These are phyloP conservation scores for Penstemon eatonii DNA, from an alignment of 257 asterid genomes.

Conservation along the genomic window DNA sequence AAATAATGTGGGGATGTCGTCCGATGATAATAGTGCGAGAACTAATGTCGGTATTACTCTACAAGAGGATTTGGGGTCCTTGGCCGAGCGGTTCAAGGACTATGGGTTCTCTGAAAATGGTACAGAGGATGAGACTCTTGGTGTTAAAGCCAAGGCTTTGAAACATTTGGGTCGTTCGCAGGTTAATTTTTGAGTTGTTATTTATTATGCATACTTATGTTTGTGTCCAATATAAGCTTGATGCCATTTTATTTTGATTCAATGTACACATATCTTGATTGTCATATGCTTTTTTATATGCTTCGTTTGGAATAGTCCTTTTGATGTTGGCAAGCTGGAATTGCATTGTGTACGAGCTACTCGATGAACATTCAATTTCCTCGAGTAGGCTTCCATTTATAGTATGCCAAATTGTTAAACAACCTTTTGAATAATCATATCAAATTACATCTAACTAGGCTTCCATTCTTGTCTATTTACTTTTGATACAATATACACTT, in stretches of 20 bases:
- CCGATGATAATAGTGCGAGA: slow-evolving; percentile 42
- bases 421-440: background rate
- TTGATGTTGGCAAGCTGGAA: no score
- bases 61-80: slow-evolving; percentile 80
- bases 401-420: background rate
- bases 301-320: no score
- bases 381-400: slow-evolving; percentile 12
- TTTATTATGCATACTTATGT: slow-evolving; percentile 9
- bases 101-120: slow-evolving; percentile 57
- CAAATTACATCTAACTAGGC: slow-evolving; percentile 2
- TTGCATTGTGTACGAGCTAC: background rate
- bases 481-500: no score
- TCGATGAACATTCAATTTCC: background rate
- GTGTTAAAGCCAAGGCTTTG: slow-evolving; percentile 59
- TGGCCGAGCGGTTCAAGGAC: slow-evolving; percentile 73
- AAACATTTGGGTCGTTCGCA: slow-evolving; percentile 73
- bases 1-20: slow-evolving; percentile 35
- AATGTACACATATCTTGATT: no score
- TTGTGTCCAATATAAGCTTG: slow-evolving; percentile 1
- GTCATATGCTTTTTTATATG: no score
- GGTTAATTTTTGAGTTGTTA: slow-evolving; percentile 41
- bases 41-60: slow-evolving; percentile 49
- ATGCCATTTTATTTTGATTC: no score
- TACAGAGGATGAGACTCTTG: slow-evolving; percentile 57
- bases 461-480: background rate